Base-by-base conservation (phyloP, 176 grass and related monocot genomes). In the Poa pratensis region DNA sequence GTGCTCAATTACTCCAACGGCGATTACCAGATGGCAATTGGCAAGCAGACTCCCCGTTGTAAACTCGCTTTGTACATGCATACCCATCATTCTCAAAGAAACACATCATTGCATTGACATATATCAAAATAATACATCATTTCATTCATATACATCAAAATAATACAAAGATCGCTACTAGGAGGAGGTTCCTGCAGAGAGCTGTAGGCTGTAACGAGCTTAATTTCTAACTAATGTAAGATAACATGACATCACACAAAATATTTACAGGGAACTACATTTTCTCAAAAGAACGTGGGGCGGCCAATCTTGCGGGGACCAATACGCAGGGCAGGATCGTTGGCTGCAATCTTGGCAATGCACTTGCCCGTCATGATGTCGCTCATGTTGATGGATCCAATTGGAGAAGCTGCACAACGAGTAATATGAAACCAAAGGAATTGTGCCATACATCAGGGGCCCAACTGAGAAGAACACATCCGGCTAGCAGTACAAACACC, bases 351-450 rank as follows among this genome's bases (percentile, higher is more conserved):
- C 88, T 99, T 99, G 24, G 96, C 96, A 17, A 99, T 99, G 88
- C 96, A 99, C 75, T 96, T 99, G 26, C 96, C 96, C 4, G 93
- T 96, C 78, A 96, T 84, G 73, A 99, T 99, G 78, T 96, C 94
- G 5, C 96, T 99, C 90, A 99, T 96, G 76, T 99, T 99, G 83
- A 99, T 99, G 24, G 96, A 96, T 57, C 96, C 96, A 87, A 94
- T 83, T 30, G 88, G 60, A 84, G 77, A 76, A 60, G 81, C 88
- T 87, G 90, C 89, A 90, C 49, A 30, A 68, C 27, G 49, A 86
- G 60, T 77, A 55, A 57, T 26, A 90, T 13, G 34, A 52, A 80
- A 52, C 22, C 46, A 68, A 84, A 69, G 2, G 20, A 22, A 48
- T 30, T 50, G 43, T 72, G 52, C 5, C 62, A 53, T n/a, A n/a